Evolutionary conservation across 441 rosid species (phyloP), one percentile per base, ranked within the genome.

Genomic region (Aleurites moluccanus): DNA sequence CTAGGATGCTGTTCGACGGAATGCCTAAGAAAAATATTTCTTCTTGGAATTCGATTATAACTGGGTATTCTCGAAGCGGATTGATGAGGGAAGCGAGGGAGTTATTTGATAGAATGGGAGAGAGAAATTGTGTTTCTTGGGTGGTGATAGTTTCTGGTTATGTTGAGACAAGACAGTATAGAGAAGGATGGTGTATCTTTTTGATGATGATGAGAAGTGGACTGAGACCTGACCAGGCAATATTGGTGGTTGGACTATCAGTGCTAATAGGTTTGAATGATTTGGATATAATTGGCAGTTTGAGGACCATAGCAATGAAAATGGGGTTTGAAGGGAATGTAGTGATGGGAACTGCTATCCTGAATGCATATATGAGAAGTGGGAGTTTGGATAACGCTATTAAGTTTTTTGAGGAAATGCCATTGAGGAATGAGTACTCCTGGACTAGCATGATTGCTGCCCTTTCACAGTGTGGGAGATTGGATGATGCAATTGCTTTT

Each of bases 281-380:
- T 85, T 86, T 83, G 82, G 63, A 50, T 84, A 87, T 52, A 92
- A 90, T 53, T 85, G 77, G 80, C 81, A 83, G 74, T 79, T 82
- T 85, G 87, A 90, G 81, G 74, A 15, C 64, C 81, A 71, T 69
- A 66, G 87, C 63, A 65, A 78, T 69, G 85, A 76, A 72, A 73
- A 67, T 50, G 80, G 86, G 71, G 8, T 89, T 79, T 81, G 61
- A 71, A 69, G 88, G 64, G 84, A 84, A 11, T 49, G 28, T 88
- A 47, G 90, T 89, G 9, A 86, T 91, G 30, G 85, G 88, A 0
- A 93, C 92, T 82, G 81, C 90, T 50, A 79, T 90, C 64, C 85
- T 91, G 83, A 92, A 91, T 84, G 90, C 92, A 91, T 89, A 91
- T 64, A 74, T 83, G 5, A 91, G 88, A 81, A 86, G 94, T 15